Evolutionary conservation across 371 early-diverging fungal genomes (phyloP).

Genomic region (Chytridiales sp.): DNA sequence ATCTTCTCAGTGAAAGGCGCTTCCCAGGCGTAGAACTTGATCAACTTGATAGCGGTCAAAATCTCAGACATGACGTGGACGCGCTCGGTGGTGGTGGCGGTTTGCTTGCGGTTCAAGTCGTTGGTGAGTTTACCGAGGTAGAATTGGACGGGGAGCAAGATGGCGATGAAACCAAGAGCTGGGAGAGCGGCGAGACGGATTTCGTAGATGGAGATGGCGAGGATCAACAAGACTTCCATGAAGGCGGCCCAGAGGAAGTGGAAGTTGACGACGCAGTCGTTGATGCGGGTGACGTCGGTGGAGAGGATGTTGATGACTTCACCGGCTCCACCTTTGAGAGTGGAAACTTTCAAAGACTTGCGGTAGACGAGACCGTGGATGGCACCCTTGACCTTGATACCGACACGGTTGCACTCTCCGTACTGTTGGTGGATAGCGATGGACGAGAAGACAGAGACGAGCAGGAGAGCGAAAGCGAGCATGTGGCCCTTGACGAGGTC

Average conservation of each 20-base stretch:
- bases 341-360: conserved; percentile 57
- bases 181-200: conserved; percentile 55
- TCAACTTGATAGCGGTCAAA: conserved; percentile 65
- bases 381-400: conserved; percentile 56
- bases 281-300: conserved; percentile 56
- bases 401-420: conserved; percentile 52
- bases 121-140: conserved; percentile 49
- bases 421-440: conserved; percentile 55
- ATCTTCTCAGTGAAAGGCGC: conserved; percentile 35
- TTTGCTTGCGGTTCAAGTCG: conserved; percentile 28
- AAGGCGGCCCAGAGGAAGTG: conserved; percentile 65
- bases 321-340: conserved; percentile 46
- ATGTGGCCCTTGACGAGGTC: conserved; percentile 42
- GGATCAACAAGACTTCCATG: conserved; percentile 47
- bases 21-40: conserved; percentile 71
- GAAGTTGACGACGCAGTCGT: conserved; percentile 61
- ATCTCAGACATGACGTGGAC: conserved; percentile 68
- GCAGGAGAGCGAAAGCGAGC: conserved; percentile 47
- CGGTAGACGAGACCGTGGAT: conserved; percentile 62
- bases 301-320: conserved; percentile 42
- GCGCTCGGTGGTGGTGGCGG: conserved; percentile 49
- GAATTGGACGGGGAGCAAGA: conserved; percentile 61
- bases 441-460: conserved; percentile 47
- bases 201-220: conserved; percentile 46
- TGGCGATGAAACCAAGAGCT: conserved; percentile 48